These are phyloP conservation scores for Dictyostelium citrinum DNA, from an alignment of 78 protist species.

Conservation along the genomic window DNA sequence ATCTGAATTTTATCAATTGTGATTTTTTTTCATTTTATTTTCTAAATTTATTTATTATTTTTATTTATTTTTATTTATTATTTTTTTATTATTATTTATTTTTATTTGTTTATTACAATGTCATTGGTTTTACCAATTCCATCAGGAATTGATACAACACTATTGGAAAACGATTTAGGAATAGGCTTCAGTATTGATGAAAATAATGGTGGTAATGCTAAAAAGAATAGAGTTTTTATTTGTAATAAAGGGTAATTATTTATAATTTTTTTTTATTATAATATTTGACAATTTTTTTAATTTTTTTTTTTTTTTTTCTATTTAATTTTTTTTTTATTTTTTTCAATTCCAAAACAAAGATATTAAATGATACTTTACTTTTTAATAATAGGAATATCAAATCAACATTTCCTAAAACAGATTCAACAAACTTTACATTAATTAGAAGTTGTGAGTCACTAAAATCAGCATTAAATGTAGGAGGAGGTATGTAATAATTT, in stretches of 20 bases:
- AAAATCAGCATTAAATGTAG: not conserved
- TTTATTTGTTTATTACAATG: not conserved
- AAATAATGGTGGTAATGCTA: not conserved
- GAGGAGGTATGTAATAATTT: not conserved
- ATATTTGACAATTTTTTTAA: not conserved
- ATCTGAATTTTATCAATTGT: no score
- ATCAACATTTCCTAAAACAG: not conserved
- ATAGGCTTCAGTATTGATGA: conserved; percentile 7
- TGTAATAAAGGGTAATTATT: not conserved
- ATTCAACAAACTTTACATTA: not conserved
- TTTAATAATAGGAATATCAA: no score
- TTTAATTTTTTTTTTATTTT: not conserved
- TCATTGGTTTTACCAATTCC: not conserved
- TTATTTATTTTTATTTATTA: no score
- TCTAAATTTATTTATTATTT: no score
- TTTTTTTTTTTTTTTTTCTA: not conserved
- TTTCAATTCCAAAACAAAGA: not conserved
- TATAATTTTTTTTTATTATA: not conserved
- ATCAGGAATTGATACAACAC: not conserved
- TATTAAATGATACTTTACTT: not conserved
- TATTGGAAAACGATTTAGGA: not conserved
- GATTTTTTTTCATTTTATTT: no score
- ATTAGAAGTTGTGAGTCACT: not conserved
- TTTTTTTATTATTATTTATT: no score
- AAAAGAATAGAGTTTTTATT: not conserved